Conservation (phyloP, 2,329 filamentous ascomycete species). For the Talaromyces sp. region DNA sequence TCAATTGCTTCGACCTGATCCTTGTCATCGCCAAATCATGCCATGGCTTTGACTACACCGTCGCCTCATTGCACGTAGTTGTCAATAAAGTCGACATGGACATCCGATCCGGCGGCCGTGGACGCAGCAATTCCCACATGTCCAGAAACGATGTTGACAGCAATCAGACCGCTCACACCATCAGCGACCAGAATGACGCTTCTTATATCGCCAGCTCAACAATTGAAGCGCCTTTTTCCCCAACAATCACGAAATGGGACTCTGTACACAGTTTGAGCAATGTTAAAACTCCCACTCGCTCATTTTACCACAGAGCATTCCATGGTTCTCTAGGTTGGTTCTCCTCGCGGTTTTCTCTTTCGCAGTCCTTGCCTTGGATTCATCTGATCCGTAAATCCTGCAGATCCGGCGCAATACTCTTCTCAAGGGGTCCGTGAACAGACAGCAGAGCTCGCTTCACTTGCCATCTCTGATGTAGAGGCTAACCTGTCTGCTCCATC, state of each 20-base stretch:
- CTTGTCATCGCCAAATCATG: neutral
- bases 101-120: slow-evolving; percentile 8
- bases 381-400: neutral
- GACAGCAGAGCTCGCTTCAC: slow-evolving; percentile 79
- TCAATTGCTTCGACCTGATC: neutral
- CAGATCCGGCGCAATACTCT: slow-evolving; percentile 69
- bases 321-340: slow-evolving; percentile 35
- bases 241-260: slow-evolving; percentile 7
- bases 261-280: slow-evolving; percentile 27
- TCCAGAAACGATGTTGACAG: slow-evolving; percentile 2
- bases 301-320: slow-evolving; percentile 44
- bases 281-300: slow-evolving; percentile 39
- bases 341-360: slow-evolving; percentile 11
- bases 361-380: neutral
- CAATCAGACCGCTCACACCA: slow-evolving; percentile 3
- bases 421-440: slow-evolving; percentile 73
- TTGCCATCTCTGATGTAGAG: slow-evolving; percentile 61
- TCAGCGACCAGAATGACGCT: slow-evolving; percentile 8
- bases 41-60: neutral
- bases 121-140: slow-evolving; percentile 10
- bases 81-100: neutral
- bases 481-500: slow-evolving; percentile 24
- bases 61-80: neutral
- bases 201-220: neutral
- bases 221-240: neutral